Evolutionary conservation across 768 basidiomycete species (phyloP), one percentile per base, ranked within the genome.

Genomic region (Baorangia bicolor): DNA sequence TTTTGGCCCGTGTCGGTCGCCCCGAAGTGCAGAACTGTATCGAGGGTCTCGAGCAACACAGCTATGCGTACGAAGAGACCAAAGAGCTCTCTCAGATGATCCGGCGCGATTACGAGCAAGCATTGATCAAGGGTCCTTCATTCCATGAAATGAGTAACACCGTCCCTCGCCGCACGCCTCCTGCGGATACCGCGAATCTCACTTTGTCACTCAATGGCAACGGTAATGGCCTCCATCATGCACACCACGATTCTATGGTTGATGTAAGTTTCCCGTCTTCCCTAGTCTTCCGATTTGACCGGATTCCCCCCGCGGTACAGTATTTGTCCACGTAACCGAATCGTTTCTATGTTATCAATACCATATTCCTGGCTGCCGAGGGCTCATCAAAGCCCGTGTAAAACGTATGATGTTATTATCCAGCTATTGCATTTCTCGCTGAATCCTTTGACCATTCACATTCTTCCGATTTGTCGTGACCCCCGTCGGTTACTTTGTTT

Each of bases 11-110:
- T 25, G 73, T 89, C n/a, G 93, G 88, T 8, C 85, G 91, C 20
- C 84, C 86, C 1, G 94, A 95, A 71, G 92, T 90, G 31, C 73
- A 79, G 51, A 87, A 88, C 63, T 96, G 94, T 69, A 86, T 96
- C 63, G 83, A 81, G 23, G 94, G 90, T 28, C 78, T 97, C 23
- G 81, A 90, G 64, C 94, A 97, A 72, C 95, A 95, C 68, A 89
- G 89, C 64, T 82, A 86, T 63, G 88, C 91, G 20, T 93, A 92
- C 62, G 92, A 92, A 67, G 90, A 93, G 61, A 87, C 90, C 30
- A 88, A 84, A 38, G 90, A 91, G 28, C 83, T 87, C 64, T 88
- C 91, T 4, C 77, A 77, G 35, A 82, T 87, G 66, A 87, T 95
- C 31, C 72, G 74, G 51, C 74, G 71, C 11, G 64, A 80, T 63